These are phyloP conservation scores for Scutellaria galericulata DNA, from an alignment of 257 asterid genomes.

Conservation along the genomic window DNA sequence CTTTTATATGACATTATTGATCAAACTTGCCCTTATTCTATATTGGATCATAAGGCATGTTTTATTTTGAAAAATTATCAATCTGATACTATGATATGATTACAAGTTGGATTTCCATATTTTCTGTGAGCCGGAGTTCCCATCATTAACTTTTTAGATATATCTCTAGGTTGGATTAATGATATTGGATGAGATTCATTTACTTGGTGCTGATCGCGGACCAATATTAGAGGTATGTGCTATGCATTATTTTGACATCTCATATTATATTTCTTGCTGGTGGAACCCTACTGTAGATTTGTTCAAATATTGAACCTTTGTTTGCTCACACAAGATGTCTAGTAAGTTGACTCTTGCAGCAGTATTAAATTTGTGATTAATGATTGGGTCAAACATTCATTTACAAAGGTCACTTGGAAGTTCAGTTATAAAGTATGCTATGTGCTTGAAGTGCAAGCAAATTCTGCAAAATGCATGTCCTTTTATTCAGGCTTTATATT, in stretches of 20 bases:
- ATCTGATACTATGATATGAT: constrained; percentile 1
- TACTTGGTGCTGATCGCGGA: constrained; percentile 99
- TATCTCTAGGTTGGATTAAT: constrained; percentile 87
- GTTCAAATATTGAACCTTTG: constrained; percentile 11
- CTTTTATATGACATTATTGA: constrained; percentile 22
- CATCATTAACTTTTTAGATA: constrained; percentile 13
- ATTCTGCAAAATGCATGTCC: neutral
- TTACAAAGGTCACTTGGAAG: neutral
- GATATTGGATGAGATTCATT: constrained; percentile 97
- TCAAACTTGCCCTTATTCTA: constrained; percentile 10
- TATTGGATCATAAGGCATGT: neutral
- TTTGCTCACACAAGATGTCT: constrained; percentile 24
- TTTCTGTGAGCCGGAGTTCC: constrained; percentile 24
- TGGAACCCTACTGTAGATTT: constrained; percentile 25
- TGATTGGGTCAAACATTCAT: neutral
- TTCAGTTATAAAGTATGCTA: constrained; percentile 1
- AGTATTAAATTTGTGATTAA: constrained; percentile 5
- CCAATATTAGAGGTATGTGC: constrained; percentile 91
- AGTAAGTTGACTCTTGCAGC: constrained; percentile 15
- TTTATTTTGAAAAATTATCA: neutral
- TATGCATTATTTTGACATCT: constrained; percentile 27
- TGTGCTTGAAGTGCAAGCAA: constrained; percentile 12
- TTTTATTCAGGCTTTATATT: neutral
- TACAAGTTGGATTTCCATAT: constrained; percentile 14
- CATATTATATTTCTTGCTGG: constrained; percentile 2